Conservation (phyloP, 2,329 filamentous ascomycete genomes). For the Penicillium sp. region DNA sequence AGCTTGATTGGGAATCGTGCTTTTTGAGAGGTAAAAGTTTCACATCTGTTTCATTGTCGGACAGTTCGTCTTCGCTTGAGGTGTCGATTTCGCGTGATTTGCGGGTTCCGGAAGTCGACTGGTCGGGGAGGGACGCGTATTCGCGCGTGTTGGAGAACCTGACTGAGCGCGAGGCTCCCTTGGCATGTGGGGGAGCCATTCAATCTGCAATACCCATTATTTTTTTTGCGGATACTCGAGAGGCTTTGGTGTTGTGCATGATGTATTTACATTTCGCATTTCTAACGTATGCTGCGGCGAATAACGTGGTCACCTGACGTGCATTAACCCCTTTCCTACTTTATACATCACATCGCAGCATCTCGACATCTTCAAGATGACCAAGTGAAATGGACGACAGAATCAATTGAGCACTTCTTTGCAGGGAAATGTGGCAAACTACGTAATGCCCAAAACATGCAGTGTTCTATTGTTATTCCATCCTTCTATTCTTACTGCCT, state of each 20-base stretch:
- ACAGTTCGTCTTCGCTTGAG: constrained; percentile 11
- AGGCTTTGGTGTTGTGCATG: not conserved
- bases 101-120: not conserved
- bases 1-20: not conserved
- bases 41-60: constrained; percentile 15
- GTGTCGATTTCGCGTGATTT: not conserved
- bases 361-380: not conserved
- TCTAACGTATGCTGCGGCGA: not conserved
- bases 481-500: not conserved
- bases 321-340: not conserved
- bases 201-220: constrained; percentile 3
- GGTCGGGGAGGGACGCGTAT: constrained; percentile 2
- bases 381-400: too few species aligned
- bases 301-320: constrained; percentile 7
- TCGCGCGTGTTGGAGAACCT: not conserved
- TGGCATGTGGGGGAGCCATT: constrained; percentile 6
- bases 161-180: not conserved
- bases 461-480: not conserved
- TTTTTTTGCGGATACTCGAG: not conserved
- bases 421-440: too few species aligned
- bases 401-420: too few species aligned
- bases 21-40: constrained; percentile 15
- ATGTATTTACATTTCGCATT: not conserved
- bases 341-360: not conserved
- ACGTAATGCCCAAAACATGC: not conserved